phyloP scores from a whole-genome alignment of 2,329 filamentous ascomycete genomes.

The Beauveria brongniartii region DNA sequence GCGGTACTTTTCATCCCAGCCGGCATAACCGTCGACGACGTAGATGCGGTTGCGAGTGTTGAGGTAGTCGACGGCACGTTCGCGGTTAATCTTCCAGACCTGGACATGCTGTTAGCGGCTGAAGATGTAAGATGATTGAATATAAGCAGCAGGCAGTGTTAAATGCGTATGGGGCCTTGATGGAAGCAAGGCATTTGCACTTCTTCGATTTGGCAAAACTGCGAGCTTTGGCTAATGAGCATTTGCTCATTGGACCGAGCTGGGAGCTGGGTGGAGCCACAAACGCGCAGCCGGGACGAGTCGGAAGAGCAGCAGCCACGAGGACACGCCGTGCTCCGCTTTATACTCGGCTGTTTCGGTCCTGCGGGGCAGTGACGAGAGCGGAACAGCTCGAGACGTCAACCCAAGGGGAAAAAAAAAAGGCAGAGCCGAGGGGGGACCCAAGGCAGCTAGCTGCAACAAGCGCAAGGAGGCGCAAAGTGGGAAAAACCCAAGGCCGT shows the following conservation, averaged over 20 bases:
- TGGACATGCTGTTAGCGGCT: slow-evolving; percentile 34
- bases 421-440: background rate
- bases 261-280: background rate
- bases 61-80: slow-evolving; percentile 97
- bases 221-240: slow-evolving; percentile 6
- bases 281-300: slow-evolving; percentile 5
- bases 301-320: slow-evolving; percentile 11
- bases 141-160: background rate
- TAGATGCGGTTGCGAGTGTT: slow-evolving; percentile 99
- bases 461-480: background rate
- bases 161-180: background rate
- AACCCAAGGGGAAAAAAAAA: background rate
- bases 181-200: background rate
- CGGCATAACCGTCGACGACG: slow-evolving; percentile 92
- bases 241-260: slow-evolving; percentile 3
- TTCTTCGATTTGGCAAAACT: slow-evolving; percentile 3
- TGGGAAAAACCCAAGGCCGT: background rate
- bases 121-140: background rate
- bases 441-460: background rate
- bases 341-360: slow-evolving; percentile 13
- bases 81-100: slow-evolving; percentile 99
- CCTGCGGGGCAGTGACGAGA: slow-evolving; percentile 9
- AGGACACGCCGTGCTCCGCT: slow-evolving; percentile 10
- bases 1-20: slow-evolving; percentile 97
- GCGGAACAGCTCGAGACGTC: slow-evolving; percentile 2